Base-by-base conservation (phyloP, 2,329 filamentous ascomycete species). In the Fusarium succisae region DNA sequence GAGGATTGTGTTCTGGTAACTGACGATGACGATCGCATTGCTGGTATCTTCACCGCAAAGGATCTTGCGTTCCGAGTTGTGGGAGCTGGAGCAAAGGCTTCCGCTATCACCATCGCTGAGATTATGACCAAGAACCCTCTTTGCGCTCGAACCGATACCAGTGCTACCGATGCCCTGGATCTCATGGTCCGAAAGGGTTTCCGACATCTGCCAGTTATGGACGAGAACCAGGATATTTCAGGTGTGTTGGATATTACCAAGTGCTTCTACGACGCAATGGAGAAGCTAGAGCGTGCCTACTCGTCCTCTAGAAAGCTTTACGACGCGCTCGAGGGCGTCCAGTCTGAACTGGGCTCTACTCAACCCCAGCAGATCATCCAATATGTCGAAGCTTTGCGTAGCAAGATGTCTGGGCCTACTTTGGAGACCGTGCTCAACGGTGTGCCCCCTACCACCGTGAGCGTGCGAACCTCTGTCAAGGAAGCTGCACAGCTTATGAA, bases 71-170 rank as follows among this genome's bases (percentile, higher is more conserved):
- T 98, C 87, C 92, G 96, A 66, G 96, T 99, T 17, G 96, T 99
- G 32, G 96, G 96, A 63, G 91, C 92, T 63, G 96, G 96, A 35
- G 89, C 95, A 79, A 97, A 98, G 86, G 93, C 96, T 38, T 92
- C 91, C 82, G 94, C 92, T 81, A 91, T 98, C 78, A 97, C 94
- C 28, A 98, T 99, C 81, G 93, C 95, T 76, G 95, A 98, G 81
- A 99, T 99, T 83, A 99, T 99, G 96, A 99, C 96, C 81, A 98
- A 98, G 88, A 99, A 99, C 86, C 96, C 96, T 17, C 90, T 99
- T 22, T 99, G 96, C 83, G 96, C 96, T 62, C 92, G 96, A 82
- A 99, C 96, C 66, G 96, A 99, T 81, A 99, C 96, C 39, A 98
- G 96, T 83, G 96, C 96, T 41, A 99, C 96, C 48, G 96, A 99